A percentile compares a stretch with the other conserved stretches of the same genome.
These are phyloP conservation scores for Pyrus betulifolia DNA, from an alignment of 306 rosid species.

Conservation along the genomic window DNA sequence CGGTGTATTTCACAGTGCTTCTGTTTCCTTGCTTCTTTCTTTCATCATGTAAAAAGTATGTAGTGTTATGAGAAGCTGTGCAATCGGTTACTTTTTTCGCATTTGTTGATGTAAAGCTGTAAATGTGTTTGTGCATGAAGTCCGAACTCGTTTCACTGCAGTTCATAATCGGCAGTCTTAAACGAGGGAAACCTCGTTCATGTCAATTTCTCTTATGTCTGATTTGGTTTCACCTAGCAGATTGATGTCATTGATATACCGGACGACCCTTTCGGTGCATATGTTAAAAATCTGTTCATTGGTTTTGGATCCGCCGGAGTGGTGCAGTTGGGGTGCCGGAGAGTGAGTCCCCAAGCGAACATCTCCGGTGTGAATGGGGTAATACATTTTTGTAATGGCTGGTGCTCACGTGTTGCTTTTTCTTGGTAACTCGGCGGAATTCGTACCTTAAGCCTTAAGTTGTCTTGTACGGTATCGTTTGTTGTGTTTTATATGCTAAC, in stretches of 20 bases:
- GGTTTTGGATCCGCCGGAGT: not conserved
- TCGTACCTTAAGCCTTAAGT: not conserved
- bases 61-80: conserved; percentile 18
- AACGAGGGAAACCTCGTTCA: not conserved
- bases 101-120: conserved; percentile 30
- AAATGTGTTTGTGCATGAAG: conserved; percentile 24
- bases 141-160: conserved; percentile 6
- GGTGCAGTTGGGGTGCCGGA: not conserved
- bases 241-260: not conserved
- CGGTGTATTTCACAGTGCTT: not conserved
- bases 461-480: not conserved
- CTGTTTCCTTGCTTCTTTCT: conserved; percentile 9
- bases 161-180: not conserved
- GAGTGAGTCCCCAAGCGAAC: not conserved
- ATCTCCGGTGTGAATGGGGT: not conserved
- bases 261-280: not conserved
- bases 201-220: not conserved
- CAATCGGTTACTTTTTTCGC: not conserved
- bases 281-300: not conserved
- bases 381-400: too few relatives aligned
- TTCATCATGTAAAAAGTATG: conserved; percentile 29
- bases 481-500: not conserved
- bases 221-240: not conserved
- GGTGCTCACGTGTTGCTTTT: not conserved
- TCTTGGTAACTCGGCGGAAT: not conserved